Conservation (phyloP, 176 grass and related monocot genomes). For the Oryza rufipogon region DNA sequence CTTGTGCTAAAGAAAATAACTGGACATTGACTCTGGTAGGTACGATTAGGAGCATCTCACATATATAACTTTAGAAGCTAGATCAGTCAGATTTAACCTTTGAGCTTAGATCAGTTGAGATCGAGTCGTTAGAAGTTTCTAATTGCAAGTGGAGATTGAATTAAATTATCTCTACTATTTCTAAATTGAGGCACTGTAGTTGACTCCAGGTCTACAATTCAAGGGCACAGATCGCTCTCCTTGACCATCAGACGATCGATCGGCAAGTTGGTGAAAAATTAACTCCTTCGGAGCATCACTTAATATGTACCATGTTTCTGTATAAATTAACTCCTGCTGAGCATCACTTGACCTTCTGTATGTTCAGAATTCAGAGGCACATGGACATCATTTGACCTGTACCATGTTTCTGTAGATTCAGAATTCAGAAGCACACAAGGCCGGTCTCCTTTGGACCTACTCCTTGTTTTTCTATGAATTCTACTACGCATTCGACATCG, state of each 20-base stretch:
- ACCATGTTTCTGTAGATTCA: too few relatives aligned
- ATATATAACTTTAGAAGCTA: neutral
- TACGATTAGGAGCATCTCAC: constrained; percentile 3
- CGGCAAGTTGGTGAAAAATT: neutral
- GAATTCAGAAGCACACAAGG: too few relatives aligned
- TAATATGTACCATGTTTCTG: too few relatives aligned
- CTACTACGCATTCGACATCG: neutral
- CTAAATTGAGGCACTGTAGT: neutral
- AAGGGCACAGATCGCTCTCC: constrained; percentile 33
- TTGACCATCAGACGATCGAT: constrained; percentile 1
- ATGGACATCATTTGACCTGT: too few relatives aligned
- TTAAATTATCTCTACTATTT: neutral
- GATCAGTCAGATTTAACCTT: neutral
- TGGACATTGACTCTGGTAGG: neutral
- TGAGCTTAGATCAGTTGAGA: neutral
- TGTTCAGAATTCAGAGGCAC: neutral
- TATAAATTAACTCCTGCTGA: neutral
- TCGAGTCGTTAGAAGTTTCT: neutral
- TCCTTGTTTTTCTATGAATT: neutral
- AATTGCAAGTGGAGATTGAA: neutral
- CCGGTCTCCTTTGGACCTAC: constrained; percentile 27
- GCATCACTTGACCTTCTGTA: constrained; percentile 14
- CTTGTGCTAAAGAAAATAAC: neutral
- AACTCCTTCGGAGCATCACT: neutral
- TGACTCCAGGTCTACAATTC: neutral